Evolutionary conservation across 2,329 filamentous ascomycete genomes (phyloP).

Genomic region (Scedosporium dehoogii): DNA sequence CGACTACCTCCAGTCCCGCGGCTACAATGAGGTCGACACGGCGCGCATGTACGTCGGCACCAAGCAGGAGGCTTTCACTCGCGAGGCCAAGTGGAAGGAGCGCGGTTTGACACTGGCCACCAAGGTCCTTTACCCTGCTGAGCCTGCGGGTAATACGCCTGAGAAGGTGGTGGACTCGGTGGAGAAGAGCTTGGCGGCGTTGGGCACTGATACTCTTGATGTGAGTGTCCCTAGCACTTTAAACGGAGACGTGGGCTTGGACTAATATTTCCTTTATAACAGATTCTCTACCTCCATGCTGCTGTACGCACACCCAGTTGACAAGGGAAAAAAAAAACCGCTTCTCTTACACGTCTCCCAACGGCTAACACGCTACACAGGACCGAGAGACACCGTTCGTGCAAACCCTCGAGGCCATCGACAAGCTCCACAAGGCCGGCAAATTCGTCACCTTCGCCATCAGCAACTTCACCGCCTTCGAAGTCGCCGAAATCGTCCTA

Average conservation of each 20-base stretch:
- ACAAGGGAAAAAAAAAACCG: no score
- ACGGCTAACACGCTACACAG: conserved; percentile 13
- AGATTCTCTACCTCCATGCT: conserved; percentile 68
- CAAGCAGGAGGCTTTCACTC: conserved; percentile 70
- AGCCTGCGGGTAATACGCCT: conserved; percentile 50
- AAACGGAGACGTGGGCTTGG: neutral
- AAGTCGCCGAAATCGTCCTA: conserved; percentile 77
- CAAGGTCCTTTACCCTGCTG: conserved; percentile 57
- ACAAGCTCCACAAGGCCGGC: conserved; percentile 75
- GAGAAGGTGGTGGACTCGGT: conserved; percentile 56
- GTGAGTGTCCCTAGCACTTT: conserved; percentile 27
- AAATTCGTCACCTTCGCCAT: conserved; percentile 76
- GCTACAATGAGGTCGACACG: conserved; percentile 80
- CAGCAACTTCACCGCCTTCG: conserved; percentile 77
- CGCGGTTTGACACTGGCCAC: conserved; percentile 70
- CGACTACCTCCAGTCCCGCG: conserved; percentile 65
- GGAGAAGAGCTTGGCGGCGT: conserved; percentile 58
- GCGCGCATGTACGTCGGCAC: conserved; percentile 64
- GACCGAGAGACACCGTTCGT: conserved; percentile 62
- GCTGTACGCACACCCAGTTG: conserved; percentile 24
- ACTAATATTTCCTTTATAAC: neutral
- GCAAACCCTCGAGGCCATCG: conserved; percentile 66
- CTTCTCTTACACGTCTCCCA: neutral
- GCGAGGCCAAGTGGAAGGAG: conserved; percentile 66
- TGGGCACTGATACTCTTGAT: conserved; percentile 65